Evolutionary conservation across 495 filamentous ascomycete genomes (phyloP), one percentile per base, ranked within the genome.

Genomic region (Durotheca rogersii): DNA sequence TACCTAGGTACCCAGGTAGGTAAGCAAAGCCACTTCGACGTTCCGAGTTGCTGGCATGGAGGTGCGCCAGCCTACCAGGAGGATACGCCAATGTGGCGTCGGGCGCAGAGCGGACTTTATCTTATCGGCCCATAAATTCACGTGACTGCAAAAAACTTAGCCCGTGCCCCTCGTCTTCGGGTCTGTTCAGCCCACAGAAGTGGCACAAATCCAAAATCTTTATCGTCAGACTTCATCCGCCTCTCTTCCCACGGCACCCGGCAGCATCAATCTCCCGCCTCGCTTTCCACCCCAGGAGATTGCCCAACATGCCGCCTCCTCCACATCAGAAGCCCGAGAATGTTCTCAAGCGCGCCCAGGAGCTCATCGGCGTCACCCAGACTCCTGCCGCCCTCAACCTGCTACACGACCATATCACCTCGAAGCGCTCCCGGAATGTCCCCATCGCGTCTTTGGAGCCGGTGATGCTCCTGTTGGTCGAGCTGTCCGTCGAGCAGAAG

Each of bases 391-490:
- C 94, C 64, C 78, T 97, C 58, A 89, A 85, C 58, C 85, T 96
- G 56, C 87, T 98, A 39, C 94, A 98, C 78, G 93, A 98, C 80
- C 93, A 98, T 86, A 89, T 96, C 73, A 94, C 89, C 58, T 95
- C 90, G 47, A 98, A 98, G 77, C 79, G 93, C 53, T 95, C 90
- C 47, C 88, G 94, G 66, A 97, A 92, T 83, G 94, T 89, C 65
- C 91, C 93, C 63, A 96, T 97, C 81, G 80, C 88, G 34, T 93
- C 93, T 14, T 77, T 98, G 58, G 93, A 98, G 80, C 93, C 94
- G 58, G 91, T 97, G 40, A 97, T 98, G 93, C 78, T 97, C 70
- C 82, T 95, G 43, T 87, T 97, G 62, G 93, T 98, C 59, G 93
- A 98, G 74, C 81, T 96, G 31, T 95, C 86, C 56, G 93, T 98